Evolutionary conservation across 257 asterid species (phyloP).

Genomic region (Cruciata laevipes): DNA sequence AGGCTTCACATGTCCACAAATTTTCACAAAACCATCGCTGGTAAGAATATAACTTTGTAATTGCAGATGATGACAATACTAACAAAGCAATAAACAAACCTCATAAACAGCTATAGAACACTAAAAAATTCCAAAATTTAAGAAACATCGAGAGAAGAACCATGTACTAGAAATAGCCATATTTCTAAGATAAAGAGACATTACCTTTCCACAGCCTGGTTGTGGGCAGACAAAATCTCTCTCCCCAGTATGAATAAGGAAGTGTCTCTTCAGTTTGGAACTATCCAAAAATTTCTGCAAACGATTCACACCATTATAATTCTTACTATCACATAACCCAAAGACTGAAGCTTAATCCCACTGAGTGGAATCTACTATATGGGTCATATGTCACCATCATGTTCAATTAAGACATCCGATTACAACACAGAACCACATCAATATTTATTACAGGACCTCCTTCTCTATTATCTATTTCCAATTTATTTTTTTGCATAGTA

Average conservation of each 20-base stretch:
- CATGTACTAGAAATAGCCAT: not conserved
- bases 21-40: not conserved
- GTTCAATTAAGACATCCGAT: not conserved
- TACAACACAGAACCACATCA: too few species aligned
- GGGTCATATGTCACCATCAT: not conserved
- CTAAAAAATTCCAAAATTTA: not conserved
- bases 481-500: not conserved
- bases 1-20: not conserved
- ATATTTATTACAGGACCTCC: not conserved
- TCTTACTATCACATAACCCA: too few species aligned
- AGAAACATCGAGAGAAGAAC: not conserved
- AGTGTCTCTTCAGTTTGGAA: constrained; percentile 93
- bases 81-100: not conserved
- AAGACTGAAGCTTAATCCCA: not conserved
- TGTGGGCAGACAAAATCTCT: constrained; percentile 93
- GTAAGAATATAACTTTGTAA: not conserved
- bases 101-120: not conserved
- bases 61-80: not conserved
- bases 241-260: constrained; percentile 94
- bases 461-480: not conserved
- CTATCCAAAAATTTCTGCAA: constrained; percentile 98
- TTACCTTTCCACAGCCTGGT: constrained; percentile 99
- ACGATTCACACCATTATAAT: constrained; percentile 12
- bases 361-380: not conserved
- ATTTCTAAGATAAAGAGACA: constrained; percentile 14